Evolutionary conservation across 2,329 filamentous ascomycete genomes (phyloP), one percentile per base, ranked within the genome.

Genomic region (Talaromyces pinophilus): DNA sequence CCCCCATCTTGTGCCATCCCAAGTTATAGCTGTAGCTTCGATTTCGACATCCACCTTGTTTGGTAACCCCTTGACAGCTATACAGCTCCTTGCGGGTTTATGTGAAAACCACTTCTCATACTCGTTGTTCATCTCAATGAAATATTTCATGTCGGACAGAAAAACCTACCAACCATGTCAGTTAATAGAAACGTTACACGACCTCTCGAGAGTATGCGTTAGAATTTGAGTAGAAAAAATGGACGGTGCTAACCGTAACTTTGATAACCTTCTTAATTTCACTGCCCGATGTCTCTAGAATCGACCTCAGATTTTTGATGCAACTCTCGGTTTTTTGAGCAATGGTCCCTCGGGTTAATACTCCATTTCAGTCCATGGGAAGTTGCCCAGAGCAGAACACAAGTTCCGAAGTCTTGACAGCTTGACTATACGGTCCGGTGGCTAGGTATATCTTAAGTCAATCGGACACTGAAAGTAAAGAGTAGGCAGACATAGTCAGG

Each of bases 351-450:
- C 30, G 38, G 3, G 28, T 38, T 55, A 55, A 55, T 55, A 35
- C 52, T 17, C 28, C 30, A n/a, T n/a, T 55, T 55, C 17, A 19
- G 25, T 55, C 28, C 52, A 17, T 55, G 6, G 52, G 52, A 35
- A 55, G 52, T 33, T 55, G 52, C 28, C 52, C 28, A 30, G 52
- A 55, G 52, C 52, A 55, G 30, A 55, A 55, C 13, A 55, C 25
- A 4, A 17, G 52, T 10, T 28, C 30, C 17, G 52, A 13, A 30
- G 52, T 28, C 17, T 55, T 33, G 52, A 55, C 22, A 30, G 17
- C 52, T 35, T 55, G 52, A 35, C 52, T 55, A 33, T 55, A 55
- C 8, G 52, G 52, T 28, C 52, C 52, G 15, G 52, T 30, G 28
- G 52, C 52, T 55, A 28, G 15, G 1, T n/a, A 44, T 44, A 44